Conservation (phyloP, 106 monocot species). For the Allium sativum region DNA sequence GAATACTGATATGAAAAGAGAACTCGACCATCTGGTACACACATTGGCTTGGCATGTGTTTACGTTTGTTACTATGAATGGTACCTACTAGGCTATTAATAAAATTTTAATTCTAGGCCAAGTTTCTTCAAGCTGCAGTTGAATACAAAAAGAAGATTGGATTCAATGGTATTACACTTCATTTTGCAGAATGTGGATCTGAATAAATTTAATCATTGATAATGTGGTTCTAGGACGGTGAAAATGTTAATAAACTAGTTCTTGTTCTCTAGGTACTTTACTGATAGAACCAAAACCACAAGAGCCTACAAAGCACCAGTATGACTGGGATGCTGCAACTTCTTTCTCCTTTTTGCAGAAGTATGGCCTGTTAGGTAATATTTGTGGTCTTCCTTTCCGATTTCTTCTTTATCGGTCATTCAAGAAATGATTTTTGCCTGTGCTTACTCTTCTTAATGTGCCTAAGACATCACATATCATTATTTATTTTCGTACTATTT, state of each 20-base stretch:
- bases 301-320: conserved; percentile 99
- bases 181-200: not conserved
- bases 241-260: not conserved
- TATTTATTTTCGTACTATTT: too few relatives aligned
- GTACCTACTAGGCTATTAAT: not conserved
- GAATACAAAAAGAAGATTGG: conserved; percentile 97
- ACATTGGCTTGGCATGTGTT: not conserved
- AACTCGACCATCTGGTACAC: conserved; percentile 86
- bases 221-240: too few relatives aligned
- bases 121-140: conserved; percentile 87
- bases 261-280: conserved; percentile 53
- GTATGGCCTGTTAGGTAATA: conserved; percentile 71
- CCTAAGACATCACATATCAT: too few relatives aligned
- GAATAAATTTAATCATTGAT: not conserved
- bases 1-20: conserved; percentile 98
- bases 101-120: conserved; percentile 37
- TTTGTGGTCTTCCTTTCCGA: not conserved
- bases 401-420: too few relatives aligned
- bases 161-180: conserved; percentile 52
- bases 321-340: conserved; percentile 99
- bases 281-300: conserved; percentile 96
- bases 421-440: too few relatives aligned
- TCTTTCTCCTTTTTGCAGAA: conserved; percentile 64
- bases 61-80: not conserved
- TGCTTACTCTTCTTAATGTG: too few relatives aligned